Evolutionary conservation across 257 asterid species (phyloP), one percentile per base, ranked within the genome.

Genomic region (Solanum ahanhuiri): DNA sequence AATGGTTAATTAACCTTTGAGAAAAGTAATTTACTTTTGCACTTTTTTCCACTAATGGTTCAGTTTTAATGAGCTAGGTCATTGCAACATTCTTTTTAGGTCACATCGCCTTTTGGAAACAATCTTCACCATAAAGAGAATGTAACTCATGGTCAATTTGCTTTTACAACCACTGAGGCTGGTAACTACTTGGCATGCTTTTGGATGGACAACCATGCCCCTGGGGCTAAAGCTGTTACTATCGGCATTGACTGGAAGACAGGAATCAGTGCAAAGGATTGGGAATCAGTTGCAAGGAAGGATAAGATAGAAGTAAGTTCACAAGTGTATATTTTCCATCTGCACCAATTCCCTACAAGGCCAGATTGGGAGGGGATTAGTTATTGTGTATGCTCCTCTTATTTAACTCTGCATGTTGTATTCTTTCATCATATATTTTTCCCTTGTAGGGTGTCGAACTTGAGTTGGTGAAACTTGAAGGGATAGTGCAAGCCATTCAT

Each of bases 281-380:
- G 98, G 98, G 98, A 94, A 8, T 89, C 98, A 3, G 96, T 96
- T 87, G 99, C 99, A 33, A 96, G 84, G 92, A 96, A 96, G 92
- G 99, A 95, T 63, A 93, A 96, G 87, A 93, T 95, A 25, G 95
- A 95, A 91, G 99, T 92, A 90, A 89, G 90, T 87, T 71, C 58
- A 60, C 82, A 51, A 31, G 17, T 17, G 2, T n/a, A 1, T 64
- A 51, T 8, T 75, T 71, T 45, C 17, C 63, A 77, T 77, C 37
- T 6, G 10, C 63, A 1, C 83, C 60, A 77, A 76, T 25, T 77
- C 37, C 63, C 83, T 77, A 34, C 9, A 12, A 41, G 23, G 37
- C 60, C 35, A 23, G 35, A 76, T 2, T 76, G 4, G 83, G 4
- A 7, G 63, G 83, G 23, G 37, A 43, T 30, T 25, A 41, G 37